Base-by-base conservation (phyloP, 2,329 filamentous ascomycete genomes). In the Stagonosporopsis tanaceti region DNA sequence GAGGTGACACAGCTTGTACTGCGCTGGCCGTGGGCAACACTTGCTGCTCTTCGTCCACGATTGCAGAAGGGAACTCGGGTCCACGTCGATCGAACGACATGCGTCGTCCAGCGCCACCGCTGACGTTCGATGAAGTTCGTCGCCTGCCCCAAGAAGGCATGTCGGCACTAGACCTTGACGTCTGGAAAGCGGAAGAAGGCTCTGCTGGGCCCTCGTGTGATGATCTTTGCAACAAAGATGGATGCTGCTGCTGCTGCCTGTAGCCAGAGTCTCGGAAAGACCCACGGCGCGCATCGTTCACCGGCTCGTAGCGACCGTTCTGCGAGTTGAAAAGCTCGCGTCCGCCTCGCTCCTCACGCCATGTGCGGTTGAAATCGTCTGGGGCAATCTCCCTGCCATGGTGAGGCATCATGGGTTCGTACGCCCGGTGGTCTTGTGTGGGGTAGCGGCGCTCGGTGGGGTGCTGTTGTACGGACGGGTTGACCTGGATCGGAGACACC, bases 271-370 rank as follows among this genome's bases (percentile, higher is more conserved):
- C 85, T 48, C 90, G 86, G 62, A 85, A 80, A 28, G 89, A 87
- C 17, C 70, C 87, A 63, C 92, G 87, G 35, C 93, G 88, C 61
- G 79, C 81, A 53, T 97, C 92, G 50, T 85, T 81, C 3, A 93
- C 94, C 15, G 93, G 93, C 73, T 98, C 94, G 67, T 97, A 96
- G 47, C 92, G 89, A 17, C 94, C 94, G 51, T 92, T 97, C 53
- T 96, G 90, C n/a, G 94, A 96, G 74, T 98, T 97, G 79, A 88
- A 98, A 0, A 98, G 81, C 75, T 98, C 93, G 25, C 91, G 84
- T 60, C 86, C 88, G 11, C 84, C 82, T 53, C 85, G 82, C 5
- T 88, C 85, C 60, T 97, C 92, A 68, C 90, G 85, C 89, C 91
- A 96, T 32, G 89, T 87, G 61, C 95, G 86, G 73, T 89, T 96